Conservation (phyloP, 1,284 basidiomycete species). For the Austroboletus rostrupii region DNA sequence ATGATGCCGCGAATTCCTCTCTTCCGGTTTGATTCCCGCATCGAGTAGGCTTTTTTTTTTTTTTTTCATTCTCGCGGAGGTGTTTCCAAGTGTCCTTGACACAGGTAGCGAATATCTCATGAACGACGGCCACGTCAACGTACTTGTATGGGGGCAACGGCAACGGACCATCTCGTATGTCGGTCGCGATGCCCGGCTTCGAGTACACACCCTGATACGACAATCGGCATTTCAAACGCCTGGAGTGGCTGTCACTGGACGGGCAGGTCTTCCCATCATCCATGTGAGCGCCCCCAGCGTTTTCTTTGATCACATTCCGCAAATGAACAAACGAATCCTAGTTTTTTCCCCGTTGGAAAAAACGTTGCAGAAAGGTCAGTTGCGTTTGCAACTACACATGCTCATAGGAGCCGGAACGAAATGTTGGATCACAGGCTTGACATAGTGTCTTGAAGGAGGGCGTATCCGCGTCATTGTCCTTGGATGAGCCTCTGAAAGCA, state of each 20-base stretch:
- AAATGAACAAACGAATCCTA: slow-evolving; percentile 40
- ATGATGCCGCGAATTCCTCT: slow-evolving; percentile 17
- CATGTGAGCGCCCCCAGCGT: slow-evolving; percentile 25
- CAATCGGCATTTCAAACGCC: slow-evolving; percentile 30
- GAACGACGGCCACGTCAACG: slow-evolving; percentile 37
- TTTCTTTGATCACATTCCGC: slow-evolving; percentile 37
- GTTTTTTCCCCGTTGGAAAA: slow-evolving; percentile 31
- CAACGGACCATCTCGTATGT: slow-evolving; percentile 42
- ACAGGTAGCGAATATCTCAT: slow-evolving; percentile 29
- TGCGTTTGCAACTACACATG: slow-evolving; percentile 40
- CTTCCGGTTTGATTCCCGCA: slow-evolving; percentile 38
- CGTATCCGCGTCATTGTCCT: slow-evolving; percentile 28
- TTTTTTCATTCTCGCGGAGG: slow-evolving; percentile 35
- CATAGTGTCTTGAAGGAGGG: slow-evolving; percentile 34
- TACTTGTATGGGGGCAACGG: slow-evolving; percentile 38
- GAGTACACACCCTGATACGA: slow-evolving; percentile 37
- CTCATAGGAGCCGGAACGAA: slow-evolving; percentile 36
- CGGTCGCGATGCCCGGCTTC: background rate
- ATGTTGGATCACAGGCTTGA: slow-evolving; percentile 37
- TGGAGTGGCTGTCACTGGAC: slow-evolving; percentile 28
- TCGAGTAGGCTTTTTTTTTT: too few species aligned
- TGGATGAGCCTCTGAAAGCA: slow-evolving; percentile 33
- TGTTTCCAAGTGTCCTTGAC: slow-evolving; percentile 43
- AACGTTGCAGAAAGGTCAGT: slow-evolving; percentile 39
- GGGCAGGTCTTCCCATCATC: slow-evolving; percentile 35